Conservation (phyloP, 805 yeast genomes). For the Candida suzukii region DNA sequence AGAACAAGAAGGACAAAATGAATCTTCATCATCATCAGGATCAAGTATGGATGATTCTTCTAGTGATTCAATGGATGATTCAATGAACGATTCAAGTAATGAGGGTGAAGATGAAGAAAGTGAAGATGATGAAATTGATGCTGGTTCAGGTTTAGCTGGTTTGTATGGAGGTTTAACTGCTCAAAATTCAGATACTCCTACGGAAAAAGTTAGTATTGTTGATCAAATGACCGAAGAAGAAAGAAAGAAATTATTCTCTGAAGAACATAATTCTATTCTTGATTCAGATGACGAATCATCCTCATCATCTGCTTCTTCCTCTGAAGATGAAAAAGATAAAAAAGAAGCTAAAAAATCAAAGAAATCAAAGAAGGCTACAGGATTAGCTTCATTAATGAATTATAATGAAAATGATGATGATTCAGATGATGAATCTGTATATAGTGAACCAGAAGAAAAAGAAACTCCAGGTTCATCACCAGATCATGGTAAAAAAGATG, state of each 20-base stretch:
- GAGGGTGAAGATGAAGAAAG: slow-evolving; percentile 12
- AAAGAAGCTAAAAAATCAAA: neutral
- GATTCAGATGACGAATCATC: slow-evolving; percentile 10
- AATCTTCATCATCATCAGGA: neutral
- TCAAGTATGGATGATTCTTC: neutral
- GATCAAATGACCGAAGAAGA: slow-evolving; percentile 22
- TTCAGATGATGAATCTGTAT: slow-evolving; percentile 30
- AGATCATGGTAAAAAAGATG: slow-evolving; percentile 8
- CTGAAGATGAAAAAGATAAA: slow-evolving; percentile 10
- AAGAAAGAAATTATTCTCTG: slow-evolving; percentile 8
- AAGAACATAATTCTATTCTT: slow-evolving; percentile 12
- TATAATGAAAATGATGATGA: slow-evolving; percentile 16
- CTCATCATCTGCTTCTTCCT: slow-evolving; percentile 12
- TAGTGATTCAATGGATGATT: neutral
- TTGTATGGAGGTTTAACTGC: slow-evolving; percentile 21
- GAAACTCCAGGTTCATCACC: slow-evolving; percentile 1
- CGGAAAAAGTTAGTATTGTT: slow-evolving; percentile 10
- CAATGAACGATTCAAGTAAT: slow-evolving; percentile 8
- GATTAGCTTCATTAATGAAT: slow-evolving; percentile 32
- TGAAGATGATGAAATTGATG: slow-evolving; percentile 1
- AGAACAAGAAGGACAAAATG: neutral
- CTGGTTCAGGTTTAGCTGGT: slow-evolving; percentile 20
- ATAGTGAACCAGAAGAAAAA: slow-evolving; percentile 17
- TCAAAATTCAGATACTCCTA: slow-evolving; percentile 1
- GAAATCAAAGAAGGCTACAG: slow-evolving; percentile 15